Evolutionary conservation across 805 yeast genomes (phyloP), one percentile per base, ranked within the genome.

Genomic region (Hanseniaspora thailandica): DNA sequence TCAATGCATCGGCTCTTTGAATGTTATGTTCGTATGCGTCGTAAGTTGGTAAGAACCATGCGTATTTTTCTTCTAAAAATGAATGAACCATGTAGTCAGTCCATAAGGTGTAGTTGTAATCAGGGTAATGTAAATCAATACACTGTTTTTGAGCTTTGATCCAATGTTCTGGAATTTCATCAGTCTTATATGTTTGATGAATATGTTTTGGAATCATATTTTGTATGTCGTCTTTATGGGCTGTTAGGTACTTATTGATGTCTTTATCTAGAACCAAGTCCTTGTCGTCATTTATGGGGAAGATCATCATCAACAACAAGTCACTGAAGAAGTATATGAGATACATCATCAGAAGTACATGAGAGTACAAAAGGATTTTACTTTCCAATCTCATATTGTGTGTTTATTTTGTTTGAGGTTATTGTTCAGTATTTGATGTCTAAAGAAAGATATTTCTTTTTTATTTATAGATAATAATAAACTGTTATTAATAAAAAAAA

Each of bases 151-250:
- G 95, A 28, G 94, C 87, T 5, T 74, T 76, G 56, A 70, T 71
- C 97, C 97, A 89, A 46, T 76, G 72, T 47, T 80, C 88, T 2
- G 97, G 97, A 15, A 88, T 77, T 20, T 81, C 76, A 13, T 71
- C 74, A 20, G 86, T 84, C 64, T 85, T 88, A 68, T 89, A 89
- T 13, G 96, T 89, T 66, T 89, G 97, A 64, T 89, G 97, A 53
- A 89, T 87, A 64, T 88, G 87, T 62, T 84, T 85, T 36, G 97
- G 97, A 45, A 88, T 86, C 6, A 40, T 7, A 17, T 45, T 34
- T 67, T 62, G n/a, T 72, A 71, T 31, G 60, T 33, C 34, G 30
- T 23, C 82, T 58, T 81, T 78, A 17, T 17, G 35, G 17, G 46
- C 20, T 4, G 36, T 43, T 7, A 43, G 10, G 23, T 43, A 43